Evolutionary conservation across 2,329 filamentous ascomycete species (phyloP).

Genomic region (Bipolaris bicolor): DNA sequence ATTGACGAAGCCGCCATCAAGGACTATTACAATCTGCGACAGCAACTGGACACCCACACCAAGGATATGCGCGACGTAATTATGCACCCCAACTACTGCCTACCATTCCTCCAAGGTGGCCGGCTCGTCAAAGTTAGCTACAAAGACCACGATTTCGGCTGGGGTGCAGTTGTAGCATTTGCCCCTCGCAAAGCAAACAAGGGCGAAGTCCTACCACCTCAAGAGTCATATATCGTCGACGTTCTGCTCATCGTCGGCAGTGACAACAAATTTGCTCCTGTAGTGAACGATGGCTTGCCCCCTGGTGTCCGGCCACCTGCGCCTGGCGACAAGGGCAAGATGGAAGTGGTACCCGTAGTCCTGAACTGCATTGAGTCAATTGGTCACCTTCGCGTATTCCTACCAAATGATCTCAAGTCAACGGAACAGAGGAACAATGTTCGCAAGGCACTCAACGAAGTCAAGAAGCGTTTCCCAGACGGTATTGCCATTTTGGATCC

Average conservation of each 20-base stretch:
- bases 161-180: conserved; percentile 86
- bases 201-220: conserved; percentile 69
- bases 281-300: conserved; percentile 70
- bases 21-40: conserved; percentile 89
- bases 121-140: conserved; percentile 86
- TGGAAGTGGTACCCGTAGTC: conserved; percentile 85
- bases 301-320: conserved; percentile 65
- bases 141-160: conserved; percentile 82
- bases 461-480: conserved; percentile 87
- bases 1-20: conserved; percentile 86
- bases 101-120: conserved; percentile 85
- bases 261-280: conserved; percentile 58
- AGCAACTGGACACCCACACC: conserved; percentile 81
- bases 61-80: conserved; percentile 92
- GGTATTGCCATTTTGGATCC: conserved; percentile 89
- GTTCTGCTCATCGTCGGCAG: conserved; percentile 73
- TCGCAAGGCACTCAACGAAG: conserved; percentile 73
- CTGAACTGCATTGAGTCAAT: conserved; percentile 85
- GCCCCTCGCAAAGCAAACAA: conserved; percentile 69
- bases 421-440: conserved; percentile 72
- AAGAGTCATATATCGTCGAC: conserved; percentile 82
- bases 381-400: conserved; percentile 80
- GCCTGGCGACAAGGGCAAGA: conserved; percentile 69
- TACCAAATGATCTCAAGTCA: conserved; percentile 76
- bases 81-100: conserved; percentile 85